phyloP scores from a whole-genome alignment of 805 yeast genomes.

The Metschnikowia santaceciliae region DNA sequence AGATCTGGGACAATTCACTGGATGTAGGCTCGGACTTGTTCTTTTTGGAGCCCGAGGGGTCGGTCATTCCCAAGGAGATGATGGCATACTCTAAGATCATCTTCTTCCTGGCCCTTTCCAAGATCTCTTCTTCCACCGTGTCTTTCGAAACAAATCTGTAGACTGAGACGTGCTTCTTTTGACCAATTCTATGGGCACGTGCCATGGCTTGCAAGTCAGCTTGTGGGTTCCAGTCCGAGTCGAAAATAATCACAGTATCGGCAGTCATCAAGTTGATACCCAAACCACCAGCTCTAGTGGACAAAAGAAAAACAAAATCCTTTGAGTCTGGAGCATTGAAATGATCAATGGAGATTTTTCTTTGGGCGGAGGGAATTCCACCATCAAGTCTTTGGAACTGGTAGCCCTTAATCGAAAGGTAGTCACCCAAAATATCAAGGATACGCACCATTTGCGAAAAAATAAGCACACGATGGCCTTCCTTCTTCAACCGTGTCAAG shows the following conservation, averaged over 20 bases:
- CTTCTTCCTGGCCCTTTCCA: slow-evolving; percentile 95
- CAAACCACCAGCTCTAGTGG: slow-evolving; percentile 98
- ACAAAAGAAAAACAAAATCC: slow-evolving; percentile 83
- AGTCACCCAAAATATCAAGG: slow-evolving; percentile 92
- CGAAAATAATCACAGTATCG: slow-evolving; percentile 96
- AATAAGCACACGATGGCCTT: slow-evolving; percentile 93
- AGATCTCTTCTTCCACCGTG: slow-evolving; percentile 95
- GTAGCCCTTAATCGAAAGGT: slow-evolving; percentile 78
- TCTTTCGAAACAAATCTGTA: slow-evolving; percentile 97
- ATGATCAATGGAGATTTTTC: slow-evolving; percentile 94
- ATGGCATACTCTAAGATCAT: slow-evolving; percentile 98
- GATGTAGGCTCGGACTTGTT: slow-evolving; percentile 71
- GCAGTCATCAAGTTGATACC: slow-evolving; percentile 99
- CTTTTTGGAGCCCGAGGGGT: slow-evolving; percentile 47
- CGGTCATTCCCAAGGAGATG: slow-evolving; percentile 92
- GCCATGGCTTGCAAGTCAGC: slow-evolving; percentile 99
- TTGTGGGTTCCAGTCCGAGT: slow-evolving; percentile 99
- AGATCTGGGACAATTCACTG: slow-evolving; percentile 84
- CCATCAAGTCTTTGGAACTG: slow-evolving; percentile 94
- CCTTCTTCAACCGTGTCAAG: slow-evolving; percentile 76
- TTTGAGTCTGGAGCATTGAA: slow-evolving; percentile 90
- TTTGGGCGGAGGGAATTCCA: slow-evolving; percentile 88
- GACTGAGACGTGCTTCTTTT: slow-evolving; percentile 95
- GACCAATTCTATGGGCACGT: slow-evolving; percentile 99
- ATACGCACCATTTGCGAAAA: slow-evolving; percentile 97